Conservation (phyloP, 768 basidiomycete genomes). For the Pleurotus tuoliensis region DNA sequence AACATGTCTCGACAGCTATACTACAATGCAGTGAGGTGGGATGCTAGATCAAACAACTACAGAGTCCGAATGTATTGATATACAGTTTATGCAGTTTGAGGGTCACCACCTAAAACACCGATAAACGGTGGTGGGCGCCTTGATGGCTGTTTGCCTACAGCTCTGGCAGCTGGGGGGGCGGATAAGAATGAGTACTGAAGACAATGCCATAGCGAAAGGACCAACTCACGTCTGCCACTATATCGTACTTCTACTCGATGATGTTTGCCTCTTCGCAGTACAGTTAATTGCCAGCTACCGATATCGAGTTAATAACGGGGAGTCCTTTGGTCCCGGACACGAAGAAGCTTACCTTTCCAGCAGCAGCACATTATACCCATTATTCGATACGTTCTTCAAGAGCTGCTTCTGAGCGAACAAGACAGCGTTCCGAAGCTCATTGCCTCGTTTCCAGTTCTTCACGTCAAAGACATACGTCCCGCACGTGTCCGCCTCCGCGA, state of each 20-base stretch:
- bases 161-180: slow-evolving; percentile 56
- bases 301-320: neutral
- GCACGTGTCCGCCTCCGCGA: slow-evolving; percentile 49
- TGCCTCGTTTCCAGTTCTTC: slow-evolving; percentile 36
- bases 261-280: slow-evolving; percentile 57
- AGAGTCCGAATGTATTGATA: neutral
- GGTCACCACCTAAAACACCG: slow-evolving; percentile 48
- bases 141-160: slow-evolving; percentile 42
- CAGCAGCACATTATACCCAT: slow-evolving; percentile 61
- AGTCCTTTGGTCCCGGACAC: no score
- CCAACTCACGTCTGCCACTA: slow-evolving; percentile 50
- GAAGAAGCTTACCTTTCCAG: slow-evolving; percentile 53
- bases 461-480: slow-evolving; percentile 66
- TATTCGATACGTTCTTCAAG: slow-evolving; percentile 46
- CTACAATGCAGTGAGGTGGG: neutral
- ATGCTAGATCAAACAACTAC: neutral
- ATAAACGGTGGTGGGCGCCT: slow-evolving; percentile 62
- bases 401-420: slow-evolving; percentile 64
- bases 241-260: slow-evolving; percentile 71
- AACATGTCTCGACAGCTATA: slow-evolving; percentile 1
- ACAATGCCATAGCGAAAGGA: neutral
- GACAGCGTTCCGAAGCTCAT: slow-evolving; percentile 49
- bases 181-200: slow-evolving; percentile 7
- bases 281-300: slow-evolving; percentile 62
- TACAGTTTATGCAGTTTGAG: slow-evolving; percentile 13